Evolutionary conservation across 164 flowering plant genomes (phyloP).

Genomic region (Akebia trifoliata): DNA sequence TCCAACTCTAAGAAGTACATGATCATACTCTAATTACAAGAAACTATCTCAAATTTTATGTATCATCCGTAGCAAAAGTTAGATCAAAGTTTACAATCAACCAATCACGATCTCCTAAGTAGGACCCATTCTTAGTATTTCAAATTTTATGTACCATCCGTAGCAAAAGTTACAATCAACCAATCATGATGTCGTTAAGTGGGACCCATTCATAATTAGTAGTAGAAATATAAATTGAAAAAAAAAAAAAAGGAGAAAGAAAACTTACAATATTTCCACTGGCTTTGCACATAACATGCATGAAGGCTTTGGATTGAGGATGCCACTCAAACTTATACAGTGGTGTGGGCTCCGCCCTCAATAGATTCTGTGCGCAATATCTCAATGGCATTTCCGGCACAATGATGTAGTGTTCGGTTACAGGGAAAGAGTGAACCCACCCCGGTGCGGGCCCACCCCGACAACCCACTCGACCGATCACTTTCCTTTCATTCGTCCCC

Average conservation of each 20-base stretch:
- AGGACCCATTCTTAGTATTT: too few species aligned
- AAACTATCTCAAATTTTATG: background rate
- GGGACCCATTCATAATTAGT: too few species aligned
- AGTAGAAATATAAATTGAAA: background rate
- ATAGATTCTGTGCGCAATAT: constrained; percentile 68
- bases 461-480: constrained; percentile 80
- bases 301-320: constrained; percentile 69
- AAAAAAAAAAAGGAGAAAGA: constrained; percentile 2
- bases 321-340: constrained; percentile 93
- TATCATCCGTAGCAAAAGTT: background rate
- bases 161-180: background rate
- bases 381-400: constrained; percentile 97
- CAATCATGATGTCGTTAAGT: too few species aligned
- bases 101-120: too few species aligned
- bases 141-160: background rate
- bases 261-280: constrained; percentile 78
- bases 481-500: constrained; percentile 71
- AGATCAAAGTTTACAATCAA: too few species aligned
- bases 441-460: constrained; percentile 82
- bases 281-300: constrained; percentile 86
- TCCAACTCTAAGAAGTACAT: too few species aligned
- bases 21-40: too few species aligned
- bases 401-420: constrained; percentile 71
- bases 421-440: constrained; percentile 97
- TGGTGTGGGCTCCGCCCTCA: constrained; percentile 89